A percentile compares a stretch with the other conserved stretches of the same genome.
phyloP scores from a whole-genome alignment of 1,139 yeast genomes.

The Pneumocystis wakefieldiae region DNA sequence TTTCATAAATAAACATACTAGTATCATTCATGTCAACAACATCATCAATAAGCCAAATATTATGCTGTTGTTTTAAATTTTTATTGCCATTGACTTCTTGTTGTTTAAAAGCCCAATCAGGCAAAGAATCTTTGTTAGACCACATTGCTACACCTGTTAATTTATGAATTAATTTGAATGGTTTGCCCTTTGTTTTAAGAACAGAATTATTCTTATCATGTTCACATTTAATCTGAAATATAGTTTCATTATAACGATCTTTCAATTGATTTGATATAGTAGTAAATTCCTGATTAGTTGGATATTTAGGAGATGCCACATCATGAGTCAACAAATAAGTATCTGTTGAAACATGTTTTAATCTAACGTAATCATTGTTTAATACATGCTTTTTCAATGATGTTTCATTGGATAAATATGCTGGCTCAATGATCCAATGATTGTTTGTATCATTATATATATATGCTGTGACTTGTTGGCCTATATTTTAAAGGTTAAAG shows the following conservation, averaged over 20 bases:
- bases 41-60: slow-evolving; percentile 64
- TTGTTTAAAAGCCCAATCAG: slow-evolving; percentile 89
- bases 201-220: slow-evolving; percentile 38
- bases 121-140: slow-evolving; percentile 68
- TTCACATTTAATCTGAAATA: slow-evolving; percentile 54
- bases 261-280: slow-evolving; percentile 47
- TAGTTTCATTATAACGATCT: slow-evolving; percentile 53
- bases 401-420: slow-evolving; percentile 27
- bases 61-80: slow-evolving; percentile 49
- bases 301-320: slow-evolving; percentile 86
- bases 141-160: slow-evolving; percentile 88
- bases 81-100: slow-evolving; percentile 94
- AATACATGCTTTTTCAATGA: slow-evolving; percentile 34
- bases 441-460: slow-evolving; percentile 47
- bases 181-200: slow-evolving; percentile 55
- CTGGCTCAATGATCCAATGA: slow-evolving; percentile 79
- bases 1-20: slow-evolving; percentile 34
- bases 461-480: slow-evolving; percentile 77
- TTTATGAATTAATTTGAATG: slow-evolving; percentile 58
- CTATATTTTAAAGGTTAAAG: background rate
- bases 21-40: slow-evolving; percentile 52
- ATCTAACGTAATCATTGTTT: slow-evolving; percentile 56
- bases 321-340: slow-evolving; percentile 78
- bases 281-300: slow-evolving; percentile 86
- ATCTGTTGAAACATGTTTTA: slow-evolving; percentile 69